These are phyloP conservation scores for Thecaphora thlaspeos DNA, from an alignment of 1,284 basidiomycete species.

Conservation along the genomic window DNA sequence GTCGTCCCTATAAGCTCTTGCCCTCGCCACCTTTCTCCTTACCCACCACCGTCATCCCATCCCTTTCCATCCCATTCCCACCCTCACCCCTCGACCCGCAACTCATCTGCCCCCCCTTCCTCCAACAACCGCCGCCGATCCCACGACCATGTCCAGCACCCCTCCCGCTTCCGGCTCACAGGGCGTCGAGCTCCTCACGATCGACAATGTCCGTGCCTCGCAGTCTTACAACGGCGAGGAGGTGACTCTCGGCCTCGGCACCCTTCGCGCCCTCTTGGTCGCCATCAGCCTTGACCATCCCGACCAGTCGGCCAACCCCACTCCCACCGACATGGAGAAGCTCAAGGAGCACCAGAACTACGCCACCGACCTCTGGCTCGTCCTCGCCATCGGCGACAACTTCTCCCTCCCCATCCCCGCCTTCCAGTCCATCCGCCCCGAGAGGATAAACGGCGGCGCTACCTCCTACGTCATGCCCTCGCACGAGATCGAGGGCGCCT, in stretches of 20 bases:
- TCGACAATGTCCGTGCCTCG: constrained; percentile 21
- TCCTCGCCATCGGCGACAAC: constrained; percentile 29
- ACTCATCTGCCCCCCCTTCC: too few species aligned
- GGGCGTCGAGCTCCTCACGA: constrained; percentile 26
- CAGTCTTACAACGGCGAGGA: constrained; percentile 37
- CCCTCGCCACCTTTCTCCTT: too few species aligned
- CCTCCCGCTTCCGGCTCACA: neutral
- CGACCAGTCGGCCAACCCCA: constrained; percentile 1
- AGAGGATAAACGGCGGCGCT: constrained; percentile 6
- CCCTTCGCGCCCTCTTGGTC: constrained; percentile 27
- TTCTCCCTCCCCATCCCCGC: constrained; percentile 34
- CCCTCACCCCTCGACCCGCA: too few species aligned
- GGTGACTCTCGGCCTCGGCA: constrained; percentile 22
- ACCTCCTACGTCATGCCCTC: constrained; percentile 34
- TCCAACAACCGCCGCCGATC: neutral
- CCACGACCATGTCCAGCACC: neutral
- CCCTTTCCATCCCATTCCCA: too few species aligned
- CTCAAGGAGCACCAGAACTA: constrained; percentile 4
- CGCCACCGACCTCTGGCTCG: constrained; percentile 39
- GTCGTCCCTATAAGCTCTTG: too few species aligned
- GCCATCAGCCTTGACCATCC: constrained; percentile 26
- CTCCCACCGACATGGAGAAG: neutral
- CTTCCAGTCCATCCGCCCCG: constrained; percentile 25
- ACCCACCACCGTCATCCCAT: too few species aligned
- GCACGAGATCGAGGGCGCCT: constrained; percentile 34